Conservation (phyloP, 768 basidiomycete genomes). For the Holtermanniella nyarrowii region DNA sequence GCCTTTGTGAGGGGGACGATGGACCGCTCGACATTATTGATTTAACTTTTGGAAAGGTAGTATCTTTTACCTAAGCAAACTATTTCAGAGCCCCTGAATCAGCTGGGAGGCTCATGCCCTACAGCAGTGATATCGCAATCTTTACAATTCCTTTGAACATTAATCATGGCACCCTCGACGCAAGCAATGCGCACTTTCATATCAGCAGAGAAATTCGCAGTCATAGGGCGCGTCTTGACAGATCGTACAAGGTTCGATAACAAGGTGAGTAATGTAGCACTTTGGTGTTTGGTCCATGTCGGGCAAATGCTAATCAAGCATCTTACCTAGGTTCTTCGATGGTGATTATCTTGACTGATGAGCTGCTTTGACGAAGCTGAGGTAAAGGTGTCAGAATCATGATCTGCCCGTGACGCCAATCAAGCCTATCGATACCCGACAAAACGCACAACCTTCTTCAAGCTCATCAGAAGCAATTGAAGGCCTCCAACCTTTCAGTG, state of each 20-base stretch:
- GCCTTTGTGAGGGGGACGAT: too few species aligned
- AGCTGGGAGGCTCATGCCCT: too few species aligned
- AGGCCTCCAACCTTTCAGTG: constrained; percentile 12
- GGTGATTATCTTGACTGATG: constrained; percentile 7
- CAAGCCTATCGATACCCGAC: constrained; percentile 11
- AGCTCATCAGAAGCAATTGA: constrained; percentile 8
- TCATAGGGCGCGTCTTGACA: constrained; percentile 26
- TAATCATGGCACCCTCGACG: constrained; percentile 5
- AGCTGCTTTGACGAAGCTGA: not conserved
- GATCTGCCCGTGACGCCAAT: constrained; percentile 24
- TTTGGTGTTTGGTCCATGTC: constrained; percentile 2
- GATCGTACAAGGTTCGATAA: constrained; percentile 28
- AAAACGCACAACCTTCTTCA: not conserved
- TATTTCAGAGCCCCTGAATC: too few species aligned
- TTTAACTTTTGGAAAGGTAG: too few species aligned
- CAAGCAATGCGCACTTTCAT: constrained; percentile 31
- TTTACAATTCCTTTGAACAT: not conserved
- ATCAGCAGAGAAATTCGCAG: constrained; percentile 22
- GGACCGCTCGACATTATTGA: too few species aligned
- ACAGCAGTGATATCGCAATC: too few species aligned
- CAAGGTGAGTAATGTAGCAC: constrained; percentile 15
- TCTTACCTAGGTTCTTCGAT: constrained; percentile 25
- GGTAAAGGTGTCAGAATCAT: constrained; percentile 20
- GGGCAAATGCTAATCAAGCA: not conserved
- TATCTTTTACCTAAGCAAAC: too few species aligned